Conservation (phyloP, 2,329 filamentous ascomycete genomes). For the Penicillium sp. region DNA sequence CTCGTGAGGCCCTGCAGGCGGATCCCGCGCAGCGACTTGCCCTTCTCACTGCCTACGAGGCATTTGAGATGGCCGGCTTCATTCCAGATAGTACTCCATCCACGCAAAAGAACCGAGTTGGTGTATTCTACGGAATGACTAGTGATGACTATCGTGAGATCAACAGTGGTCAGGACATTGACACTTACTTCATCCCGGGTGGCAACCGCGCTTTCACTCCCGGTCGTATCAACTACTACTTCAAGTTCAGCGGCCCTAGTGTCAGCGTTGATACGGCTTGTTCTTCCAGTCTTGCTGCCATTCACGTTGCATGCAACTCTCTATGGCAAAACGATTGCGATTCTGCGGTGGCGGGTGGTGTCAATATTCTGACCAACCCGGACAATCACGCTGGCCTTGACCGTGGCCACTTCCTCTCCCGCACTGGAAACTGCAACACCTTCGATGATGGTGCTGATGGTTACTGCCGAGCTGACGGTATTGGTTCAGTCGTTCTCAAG, state of each 20-base stretch:
- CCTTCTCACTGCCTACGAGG: conserved; percentile 74
- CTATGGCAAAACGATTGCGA: conserved; percentile 75
- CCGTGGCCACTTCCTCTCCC: conserved; percentile 74
- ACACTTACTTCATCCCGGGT: conserved; percentile 66
- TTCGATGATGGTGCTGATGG: conserved; percentile 79
- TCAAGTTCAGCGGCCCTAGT: conserved; percentile 71
- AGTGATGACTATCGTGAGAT: conserved; percentile 76
- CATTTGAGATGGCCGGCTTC: conserved; percentile 76
- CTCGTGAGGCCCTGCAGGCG: conserved; percentile 73
- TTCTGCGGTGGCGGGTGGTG: conserved; percentile 74
- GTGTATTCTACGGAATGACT: conserved; percentile 72
- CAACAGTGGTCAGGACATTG: conserved; percentile 69
- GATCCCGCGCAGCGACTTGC: conserved; percentile 79
- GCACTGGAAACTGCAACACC: conserved; percentile 73
- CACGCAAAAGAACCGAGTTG: conserved; percentile 63
- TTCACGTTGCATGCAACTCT: conserved; percentile 70
- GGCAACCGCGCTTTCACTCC: conserved; percentile 53
- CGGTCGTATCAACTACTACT: conserved; percentile 58
- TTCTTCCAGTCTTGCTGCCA: conserved; percentile 69
- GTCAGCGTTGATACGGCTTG: conserved; percentile 76
- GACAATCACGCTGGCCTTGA: conserved; percentile 75
- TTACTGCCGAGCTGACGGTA: conserved; percentile 76
- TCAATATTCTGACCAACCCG: conserved; percentile 74
- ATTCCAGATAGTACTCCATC: conserved; percentile 70
- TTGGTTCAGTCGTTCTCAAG: conserved; percentile 74